Evolutionary conservation across 805 yeast species (phyloP).

Genomic region (Saccharomycopsis lassenensis): DNA sequence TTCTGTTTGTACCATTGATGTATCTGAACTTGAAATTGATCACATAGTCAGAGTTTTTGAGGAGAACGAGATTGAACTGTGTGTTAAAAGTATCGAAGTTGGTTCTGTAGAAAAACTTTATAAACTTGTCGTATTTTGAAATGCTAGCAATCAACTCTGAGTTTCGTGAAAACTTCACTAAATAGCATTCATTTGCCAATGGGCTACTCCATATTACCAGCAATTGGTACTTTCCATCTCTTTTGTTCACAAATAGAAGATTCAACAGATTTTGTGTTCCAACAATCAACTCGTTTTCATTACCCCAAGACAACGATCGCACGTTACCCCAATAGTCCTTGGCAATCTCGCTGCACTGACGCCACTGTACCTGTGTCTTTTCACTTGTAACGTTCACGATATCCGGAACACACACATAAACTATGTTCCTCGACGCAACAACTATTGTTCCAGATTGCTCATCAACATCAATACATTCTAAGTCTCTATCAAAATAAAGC

Average conservation of each 20-base stretch:
- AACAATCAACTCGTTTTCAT: constrained; percentile 41
- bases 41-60: constrained; percentile 54
- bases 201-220: constrained; percentile 28
- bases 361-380: constrained; percentile 36
- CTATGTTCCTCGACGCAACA: constrained; percentile 33
- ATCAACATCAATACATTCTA: constrained; percentile 56
- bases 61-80: constrained; percentile 55
- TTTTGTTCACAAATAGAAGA: constrained; percentile 35
- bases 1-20: constrained; percentile 19
- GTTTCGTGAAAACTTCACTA: constrained; percentile 53
- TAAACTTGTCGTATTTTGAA: constrained; percentile 50
- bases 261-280: constrained; percentile 44
- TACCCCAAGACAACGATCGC: constrained; percentile 45
- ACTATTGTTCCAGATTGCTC: constrained; percentile 50
- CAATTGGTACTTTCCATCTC: constrained; percentile 28
- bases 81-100: constrained; percentile 55
- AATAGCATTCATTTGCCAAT: constrained; percentile 53
- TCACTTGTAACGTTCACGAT: constrained; percentile 4
- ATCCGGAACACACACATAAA: constrained; percentile 43
- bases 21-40: constrained; percentile 28
- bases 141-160: constrained; percentile 55
- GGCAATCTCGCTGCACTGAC: constrained; percentile 25
- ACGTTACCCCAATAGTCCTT: no score
- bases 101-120: constrained; percentile 70
- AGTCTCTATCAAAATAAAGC: constrained; percentile 56